Conservation (phyloP, 2,329 filamentous ascomycete species). For the Xylariaceae sp. region DNA sequence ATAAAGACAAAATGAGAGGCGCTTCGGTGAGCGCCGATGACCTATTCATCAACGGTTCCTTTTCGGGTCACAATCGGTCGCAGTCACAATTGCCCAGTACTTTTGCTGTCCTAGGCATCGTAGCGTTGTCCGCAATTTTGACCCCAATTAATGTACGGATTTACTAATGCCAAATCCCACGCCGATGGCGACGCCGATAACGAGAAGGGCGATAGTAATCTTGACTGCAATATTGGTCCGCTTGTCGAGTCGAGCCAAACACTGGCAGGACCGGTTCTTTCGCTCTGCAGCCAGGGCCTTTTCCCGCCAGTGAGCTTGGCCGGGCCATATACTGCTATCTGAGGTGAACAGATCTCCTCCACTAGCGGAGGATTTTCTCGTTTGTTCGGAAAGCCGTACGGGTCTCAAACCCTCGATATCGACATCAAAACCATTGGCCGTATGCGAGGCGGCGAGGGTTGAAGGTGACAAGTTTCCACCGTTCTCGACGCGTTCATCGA, state of each 20-base stretch:
- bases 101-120: no score
- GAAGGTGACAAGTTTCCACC: conserved; percentile 37
- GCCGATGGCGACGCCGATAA: conserved; percentile 49
- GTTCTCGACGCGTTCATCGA: conserved; percentile 28
- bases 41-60: not conserved
- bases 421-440: conserved; percentile 50
- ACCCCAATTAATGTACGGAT: conserved; percentile 46
- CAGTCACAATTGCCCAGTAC: no score
- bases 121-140: no score
- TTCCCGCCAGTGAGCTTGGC: conserved; percentile 53
- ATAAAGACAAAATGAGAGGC: not conserved
- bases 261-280: conserved; percentile 45
- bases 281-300: conserved; percentile 53
- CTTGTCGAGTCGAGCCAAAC: conserved; percentile 48
- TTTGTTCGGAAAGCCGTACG: conserved; percentile 34
- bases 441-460: conserved; percentile 39
- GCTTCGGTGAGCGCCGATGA: not conserved
- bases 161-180: conserved; percentile 58
- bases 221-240: conserved; percentile 51
- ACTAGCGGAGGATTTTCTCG: conserved; percentile 32
- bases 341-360: conserved; percentile 34
- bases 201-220: conserved; percentile 46
- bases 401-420: conserved; percentile 51
- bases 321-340: conserved; percentile 56
- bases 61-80: no score